A percentile compares a stretch with the other conserved stretches of the same genome.
Conservation (phyloP, 2,329 filamentous ascomycete genomes). For the Colletotrichum sp. region DNA sequence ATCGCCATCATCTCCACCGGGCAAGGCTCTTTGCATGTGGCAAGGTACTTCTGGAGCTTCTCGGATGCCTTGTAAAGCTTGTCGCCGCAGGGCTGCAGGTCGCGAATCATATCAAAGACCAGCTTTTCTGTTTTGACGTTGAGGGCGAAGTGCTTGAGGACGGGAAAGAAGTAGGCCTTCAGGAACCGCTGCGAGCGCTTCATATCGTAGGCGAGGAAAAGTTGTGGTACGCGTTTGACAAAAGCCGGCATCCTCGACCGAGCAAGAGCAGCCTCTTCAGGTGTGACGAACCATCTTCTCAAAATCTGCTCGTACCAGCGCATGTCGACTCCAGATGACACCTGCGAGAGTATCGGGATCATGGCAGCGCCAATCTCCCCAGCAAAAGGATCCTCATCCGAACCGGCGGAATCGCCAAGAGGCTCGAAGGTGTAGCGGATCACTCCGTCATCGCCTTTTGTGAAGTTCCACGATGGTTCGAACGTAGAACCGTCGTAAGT, state of each 20-base stretch:
- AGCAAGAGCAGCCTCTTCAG: background rate
- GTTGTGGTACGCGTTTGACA: conserved; percentile 21
- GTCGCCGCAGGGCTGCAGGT: conserved; percentile 15
- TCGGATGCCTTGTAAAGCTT: conserved; percentile 16
- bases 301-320: conserved; percentile 13
- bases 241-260: background rate
- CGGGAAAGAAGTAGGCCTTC: conserved; percentile 27
- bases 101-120: conserved; percentile 24
- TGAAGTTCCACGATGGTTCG: conserved; percentile 15
- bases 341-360: background rate
- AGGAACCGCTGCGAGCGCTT: conserved; percentile 21
- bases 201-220: conserved; percentile 27
- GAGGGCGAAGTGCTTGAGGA: conserved; percentile 26
- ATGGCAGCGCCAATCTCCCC: background rate
- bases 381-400: background rate
- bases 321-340: conserved; percentile 8
- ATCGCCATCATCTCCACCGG: conserved; percentile 27
- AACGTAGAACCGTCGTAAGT: conserved; percentile 13
- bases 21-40: conserved; percentile 14
- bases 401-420: background rate
- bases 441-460: background rate
- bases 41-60: conserved; percentile 23
- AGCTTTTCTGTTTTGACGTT: conserved; percentile 21
- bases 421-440: conserved; percentile 11
- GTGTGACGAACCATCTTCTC: conserved; percentile 1